Percentiles rank a stretch among this genome's conserved stretches.
Conservation (phyloP, 2,329 filamentous ascomycete genomes). For the Colletotrichum melonis region DNA sequence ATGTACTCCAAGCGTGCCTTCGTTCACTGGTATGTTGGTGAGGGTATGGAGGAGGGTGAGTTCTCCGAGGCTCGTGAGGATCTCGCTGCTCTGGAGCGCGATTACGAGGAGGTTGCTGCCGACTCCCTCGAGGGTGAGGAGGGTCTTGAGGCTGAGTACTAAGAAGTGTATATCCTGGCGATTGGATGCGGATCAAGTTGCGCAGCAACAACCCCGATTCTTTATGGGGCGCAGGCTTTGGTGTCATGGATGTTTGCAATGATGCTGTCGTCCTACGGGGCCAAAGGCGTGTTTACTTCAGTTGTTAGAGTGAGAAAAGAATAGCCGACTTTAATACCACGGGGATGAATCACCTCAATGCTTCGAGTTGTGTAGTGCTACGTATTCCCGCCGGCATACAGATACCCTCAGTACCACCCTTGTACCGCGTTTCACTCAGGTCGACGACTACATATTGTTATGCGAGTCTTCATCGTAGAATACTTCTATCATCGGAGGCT, state of each 20-base stretch:
- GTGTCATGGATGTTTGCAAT: slow-evolving; percentile 16
- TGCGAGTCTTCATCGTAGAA: background rate
- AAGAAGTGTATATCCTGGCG: slow-evolving; percentile 49
- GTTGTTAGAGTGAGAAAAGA: slow-evolving; percentile 36
- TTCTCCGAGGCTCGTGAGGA: slow-evolving; percentile 99
- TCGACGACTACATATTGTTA: background rate
- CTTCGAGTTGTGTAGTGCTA: background rate
- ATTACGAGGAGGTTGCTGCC: slow-evolving; percentile 98
- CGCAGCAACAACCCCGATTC: slow-evolving; percentile 15
- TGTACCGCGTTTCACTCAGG: background rate
- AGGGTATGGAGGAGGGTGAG: slow-evolving; percentile 99
- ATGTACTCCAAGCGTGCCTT: slow-evolving; percentile 99
- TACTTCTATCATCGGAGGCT: background rate
- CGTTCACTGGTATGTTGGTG: slow-evolving; percentile 99
- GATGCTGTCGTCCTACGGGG: slow-evolving; percentile 10
- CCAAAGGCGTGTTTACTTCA: slow-evolving; percentile 34
- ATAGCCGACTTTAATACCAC: slow-evolving; percentile 35
- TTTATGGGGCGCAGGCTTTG: slow-evolving; percentile 15
- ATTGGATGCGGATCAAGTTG: slow-evolving; percentile 33
- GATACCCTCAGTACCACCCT: too few species aligned
- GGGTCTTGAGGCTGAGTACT: slow-evolving; percentile 91
- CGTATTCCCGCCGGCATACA: background rate
- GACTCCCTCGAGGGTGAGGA: slow-evolving; percentile 93
- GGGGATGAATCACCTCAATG: slow-evolving; percentile 19
- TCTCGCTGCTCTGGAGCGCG: slow-evolving; percentile 95